phyloP scores from a whole-genome alignment of 2,329 filamentous ascomycete species.

The Ophiostoma ips region DNA sequence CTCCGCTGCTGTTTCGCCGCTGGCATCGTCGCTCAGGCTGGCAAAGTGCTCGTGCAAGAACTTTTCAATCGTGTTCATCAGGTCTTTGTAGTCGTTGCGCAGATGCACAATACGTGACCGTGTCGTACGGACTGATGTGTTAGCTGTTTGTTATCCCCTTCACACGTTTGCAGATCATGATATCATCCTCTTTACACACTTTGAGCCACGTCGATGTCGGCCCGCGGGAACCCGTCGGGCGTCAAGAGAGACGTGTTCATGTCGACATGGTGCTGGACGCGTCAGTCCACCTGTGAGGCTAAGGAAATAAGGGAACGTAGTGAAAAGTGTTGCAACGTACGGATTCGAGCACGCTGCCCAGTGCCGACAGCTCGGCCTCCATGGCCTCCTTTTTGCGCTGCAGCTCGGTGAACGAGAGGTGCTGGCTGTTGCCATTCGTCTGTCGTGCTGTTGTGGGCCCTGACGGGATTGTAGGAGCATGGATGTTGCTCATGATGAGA shows the following conservation, averaged over 20 bases:
- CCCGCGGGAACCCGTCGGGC: slow-evolving; percentile 78
- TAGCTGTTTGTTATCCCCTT: neutral
- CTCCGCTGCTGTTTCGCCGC: slow-evolving; percentile 16
- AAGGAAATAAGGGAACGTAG: slow-evolving; percentile 6
- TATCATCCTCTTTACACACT: slow-evolving; percentile 35
- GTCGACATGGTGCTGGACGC: slow-evolving; percentile 67
- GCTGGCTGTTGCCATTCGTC: slow-evolving; percentile 46
- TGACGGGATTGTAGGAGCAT: slow-evolving; percentile 51
- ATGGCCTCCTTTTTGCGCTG: slow-evolving; percentile 72
- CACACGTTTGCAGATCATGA: too few species aligned
- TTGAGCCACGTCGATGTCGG: slow-evolving; percentile 89
- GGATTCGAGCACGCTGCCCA: slow-evolving; percentile 77
- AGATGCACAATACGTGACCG: slow-evolving; percentile 77
- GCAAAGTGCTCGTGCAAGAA: slow-evolving; percentile 85
- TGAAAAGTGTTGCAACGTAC: slow-evolving; percentile 32
- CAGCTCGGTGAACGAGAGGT: slow-evolving; percentile 63
- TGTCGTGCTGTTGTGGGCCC: slow-evolving; percentile 54
- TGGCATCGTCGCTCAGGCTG: slow-evolving; percentile 40
- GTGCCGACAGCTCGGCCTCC: slow-evolving; percentile 73
- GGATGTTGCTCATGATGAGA: slow-evolving; percentile 31
- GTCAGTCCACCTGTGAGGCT: neutral
- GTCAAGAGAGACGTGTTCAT: slow-evolving; percentile 86
- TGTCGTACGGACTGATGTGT: slow-evolving; percentile 69
- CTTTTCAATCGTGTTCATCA: slow-evolving; percentile 74
- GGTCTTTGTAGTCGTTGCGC: slow-evolving; percentile 81